phyloP scores from a whole-genome alignment of 2,329 filamentous ascomycete species.

The Didymella glomerata region DNA sequence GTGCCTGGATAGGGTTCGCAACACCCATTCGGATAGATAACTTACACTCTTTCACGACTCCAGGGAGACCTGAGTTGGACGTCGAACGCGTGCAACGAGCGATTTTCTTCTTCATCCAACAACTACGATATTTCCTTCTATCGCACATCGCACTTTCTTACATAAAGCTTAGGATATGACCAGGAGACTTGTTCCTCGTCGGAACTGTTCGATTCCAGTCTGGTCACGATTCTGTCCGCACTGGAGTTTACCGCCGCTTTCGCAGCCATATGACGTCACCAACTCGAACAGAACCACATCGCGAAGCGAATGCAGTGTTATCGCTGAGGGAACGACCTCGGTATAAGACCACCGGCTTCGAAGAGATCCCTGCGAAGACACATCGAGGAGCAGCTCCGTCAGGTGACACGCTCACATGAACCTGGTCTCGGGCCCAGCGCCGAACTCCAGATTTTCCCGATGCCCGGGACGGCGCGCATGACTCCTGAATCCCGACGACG shows the following conservation, averaged over 20 bases:
- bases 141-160: too few relatives aligned
- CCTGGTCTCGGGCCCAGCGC: constrained; percentile 18
- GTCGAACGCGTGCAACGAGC: too few relatives aligned
- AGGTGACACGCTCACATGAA: constrained; percentile 1
- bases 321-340: background rate
- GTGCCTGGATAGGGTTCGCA: too few relatives aligned
- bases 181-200: too few relatives aligned
- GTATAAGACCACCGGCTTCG: background rate
- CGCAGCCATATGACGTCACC: background rate
- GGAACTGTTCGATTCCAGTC: background rate
- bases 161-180: too few relatives aligned
- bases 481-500: constrained; percentile 1
- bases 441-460: constrained; percentile 20
- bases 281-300: background rate
- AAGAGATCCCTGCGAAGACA: background rate
- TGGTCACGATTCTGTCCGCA: too few relatives aligned
- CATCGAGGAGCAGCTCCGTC: background rate
- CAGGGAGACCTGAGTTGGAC: too few relatives aligned
- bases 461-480: constrained; percentile 21
- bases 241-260: background rate
- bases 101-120: too few relatives aligned
- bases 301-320: background rate
- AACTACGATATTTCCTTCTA: too few relatives aligned
- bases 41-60: too few relatives aligned
- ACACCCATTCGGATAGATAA: too few relatives aligned